Evolutionary conservation across 2,329 filamentous ascomycete genomes (phyloP).

Genomic region (Lojkania enalia): DNA sequence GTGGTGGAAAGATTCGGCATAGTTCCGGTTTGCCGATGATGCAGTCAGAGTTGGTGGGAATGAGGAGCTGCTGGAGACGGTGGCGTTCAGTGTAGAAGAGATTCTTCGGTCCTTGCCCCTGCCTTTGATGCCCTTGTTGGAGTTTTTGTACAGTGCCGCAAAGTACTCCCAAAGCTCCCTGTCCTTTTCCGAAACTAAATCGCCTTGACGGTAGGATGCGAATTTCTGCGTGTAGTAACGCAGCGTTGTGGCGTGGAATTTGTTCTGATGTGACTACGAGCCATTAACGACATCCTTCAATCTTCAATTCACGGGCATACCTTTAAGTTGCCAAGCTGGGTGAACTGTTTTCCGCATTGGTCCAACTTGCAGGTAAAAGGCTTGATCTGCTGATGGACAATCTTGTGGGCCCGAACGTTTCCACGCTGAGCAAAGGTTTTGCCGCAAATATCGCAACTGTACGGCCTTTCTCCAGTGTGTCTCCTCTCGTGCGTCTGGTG

Average conservation of each 20-base stretch:
- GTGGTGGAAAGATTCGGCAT: conserved; percentile 28
- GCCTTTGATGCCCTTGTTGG: conserved; percentile 97
- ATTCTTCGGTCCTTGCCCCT: conserved; percentile 83
- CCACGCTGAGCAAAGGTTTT: conserved; percentile 85
- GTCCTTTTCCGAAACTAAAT: conserved; percentile 68
- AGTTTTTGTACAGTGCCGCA: conserved; percentile 88
- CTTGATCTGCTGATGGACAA: conserved; percentile 76
- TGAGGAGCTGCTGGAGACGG: conserved; percentile 28
- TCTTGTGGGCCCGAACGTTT: conserved; percentile 81
- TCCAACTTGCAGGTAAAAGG: conserved; percentile 82
- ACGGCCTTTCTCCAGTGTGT: conserved; percentile 86
- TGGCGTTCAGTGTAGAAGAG: conserved; percentile 37
- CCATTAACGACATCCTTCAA: conserved; percentile 18
- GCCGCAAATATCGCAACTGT: conserved; percentile 75
- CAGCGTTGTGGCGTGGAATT: conserved; percentile 80
- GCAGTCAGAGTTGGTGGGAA: conserved; percentile 26
- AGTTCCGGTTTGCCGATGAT: conserved; percentile 25
- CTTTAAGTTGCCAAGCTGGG: conserved; percentile 90
- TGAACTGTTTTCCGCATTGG: conserved; percentile 84
- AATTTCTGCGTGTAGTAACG: conserved; percentile 72
- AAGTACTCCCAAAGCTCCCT: conserved; percentile 85
- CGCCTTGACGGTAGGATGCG: conserved; percentile 62
- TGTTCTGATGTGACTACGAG: conserved; percentile 84
- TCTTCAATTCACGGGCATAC: conserved; percentile 48
- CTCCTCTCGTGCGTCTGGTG: conserved; percentile 78